Evolutionary conservation across 2,329 filamentous ascomycete genomes (phyloP), one percentile per base, ranked within the genome.

Genomic region (Volutella citrinella): DNA sequence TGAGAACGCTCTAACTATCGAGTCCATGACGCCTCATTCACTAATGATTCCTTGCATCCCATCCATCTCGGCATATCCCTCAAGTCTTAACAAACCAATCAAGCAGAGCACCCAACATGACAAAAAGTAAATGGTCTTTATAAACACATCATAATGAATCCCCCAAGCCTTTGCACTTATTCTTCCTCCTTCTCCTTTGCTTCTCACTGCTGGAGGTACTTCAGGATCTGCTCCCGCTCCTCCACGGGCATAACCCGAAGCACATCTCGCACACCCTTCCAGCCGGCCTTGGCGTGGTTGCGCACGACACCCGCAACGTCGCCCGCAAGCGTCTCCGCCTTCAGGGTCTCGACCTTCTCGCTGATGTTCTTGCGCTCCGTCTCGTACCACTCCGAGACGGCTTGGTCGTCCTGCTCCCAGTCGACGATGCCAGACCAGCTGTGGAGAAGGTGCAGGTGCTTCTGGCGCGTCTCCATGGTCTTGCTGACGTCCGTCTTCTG

Each of bases 381-480:
- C 73, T 98, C 93, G 60, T 96, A 97, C 93, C 93, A 98, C 52
- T 83, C 76, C 5, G 90, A 87, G 18, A 96, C 93, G 48, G 81
- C 82, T 51, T 79, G 79, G 61, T 98, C 93, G 44, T 87, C 80
- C 39, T 74, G 76, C 35, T 84, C 78, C 62, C 95, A 95, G 49
- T 87, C 76, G 26, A 80, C 67, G 38, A 96, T 73, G 29, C 76
- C 82, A 26, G 82, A 88, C 88, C 93, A 96, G 23, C 87, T 84
- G 63, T 83, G 79, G 28, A 98, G 77, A 43, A 83, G 78, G 54
- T 80, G 76, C 36, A 96, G 70, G 65, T 90, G 82, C 38, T 74
- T 72, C 18, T 75, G 69, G 34, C 88, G 84, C 27, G 69, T 61
- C 40, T 76, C 70, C n/a, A 63, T 56, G 21, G 70, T 63, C 52